Evolutionary conservation across 2,329 filamentous ascomycete genomes (phyloP).

Genomic region (Thyridium curvatum): DNA sequence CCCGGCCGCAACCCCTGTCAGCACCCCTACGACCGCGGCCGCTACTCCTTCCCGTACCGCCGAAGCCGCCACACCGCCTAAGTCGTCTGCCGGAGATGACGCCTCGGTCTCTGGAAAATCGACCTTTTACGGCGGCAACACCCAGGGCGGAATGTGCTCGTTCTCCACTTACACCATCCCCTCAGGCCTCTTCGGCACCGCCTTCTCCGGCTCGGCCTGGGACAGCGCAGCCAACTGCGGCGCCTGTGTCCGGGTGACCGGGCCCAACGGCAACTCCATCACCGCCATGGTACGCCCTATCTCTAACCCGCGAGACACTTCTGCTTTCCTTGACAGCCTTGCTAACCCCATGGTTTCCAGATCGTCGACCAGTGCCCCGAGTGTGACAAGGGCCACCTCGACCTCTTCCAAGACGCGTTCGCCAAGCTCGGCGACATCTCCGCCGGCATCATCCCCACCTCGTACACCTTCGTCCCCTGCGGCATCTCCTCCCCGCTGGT

Average conservation of each 20-base stretch:
- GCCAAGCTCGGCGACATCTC: constrained; percentile 25
- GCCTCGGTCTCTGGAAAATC: constrained; percentile 28
- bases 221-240: constrained; percentile 50
- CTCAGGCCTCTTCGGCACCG: constrained; percentile 52
- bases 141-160: constrained; percentile 55
- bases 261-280: constrained; percentile 48
- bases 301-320: too few relatives aligned
- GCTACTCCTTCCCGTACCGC: too few relatives aligned
- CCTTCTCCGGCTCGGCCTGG: constrained; percentile 55
- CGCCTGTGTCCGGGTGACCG: constrained; percentile 53
- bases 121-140: constrained; percentile 50
- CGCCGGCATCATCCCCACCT: constrained; percentile 25
- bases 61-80: too few relatives aligned
- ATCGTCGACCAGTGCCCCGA: constrained; percentile 39
- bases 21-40: too few relatives aligned
- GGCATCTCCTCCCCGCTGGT: constrained; percentile 32
- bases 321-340: not conserved
- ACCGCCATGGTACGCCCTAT: constrained; percentile 55
- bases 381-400: constrained; percentile 31
- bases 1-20: too few relatives aligned
- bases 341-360: constrained; percentile 15
- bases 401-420: constrained; percentile 38
- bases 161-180: constrained; percentile 59
- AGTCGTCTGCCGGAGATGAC: too few relatives aligned
- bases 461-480: constrained; percentile 29